Conservation (phyloP, 345 rosid genomes). For the thale cress (Arabidopsis thaliana) region TAIR10.1 NC_003070.9:6469501-6470000, state of each 20-base stretch:
- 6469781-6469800: not conserved
- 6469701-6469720: constrained; percentile 1
- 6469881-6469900: constrained; percentile 34
- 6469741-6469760: constrained; percentile 32
- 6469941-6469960: not conserved
- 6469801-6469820: constrained; percentile 15
- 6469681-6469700: constrained; percentile 44
- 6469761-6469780: constrained; percentile 25
- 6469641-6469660: constrained; percentile 25
- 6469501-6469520: constrained; percentile 51
- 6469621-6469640: not conserved
- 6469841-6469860: constrained; percentile 18
- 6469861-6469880: constrained; percentile 38
- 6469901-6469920: not conserved
- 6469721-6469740: constrained; percentile 24
- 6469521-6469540: constrained; percentile 50
- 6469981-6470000: not conserved
- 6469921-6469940: constrained; percentile 2
- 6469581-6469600: constrained; percentile 65
- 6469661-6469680: constrained; percentile 22
- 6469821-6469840: constrained; percentile 29
- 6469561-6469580: constrained; percentile 62
- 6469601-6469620: constrained; percentile 49
- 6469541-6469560: constrained; percentile 47
- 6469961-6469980: not conserved